Evolutionary conservation across 345 rosid species (phyloP), one percentile per base, ranked within the genome.

Genomic region (Rhodamnia argentea): DNA sequence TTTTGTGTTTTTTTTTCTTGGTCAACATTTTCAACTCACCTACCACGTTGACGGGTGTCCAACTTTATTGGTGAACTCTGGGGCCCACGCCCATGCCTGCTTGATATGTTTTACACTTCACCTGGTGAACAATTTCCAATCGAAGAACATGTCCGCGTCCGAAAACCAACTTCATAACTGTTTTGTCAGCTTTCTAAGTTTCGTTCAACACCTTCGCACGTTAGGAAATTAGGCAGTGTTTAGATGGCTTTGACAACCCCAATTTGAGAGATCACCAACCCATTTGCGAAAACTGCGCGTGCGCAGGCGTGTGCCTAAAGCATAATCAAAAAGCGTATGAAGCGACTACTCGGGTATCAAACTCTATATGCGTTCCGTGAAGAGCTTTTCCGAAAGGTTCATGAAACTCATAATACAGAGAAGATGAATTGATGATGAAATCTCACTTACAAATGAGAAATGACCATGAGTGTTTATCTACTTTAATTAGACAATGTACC

Each of bases 11-110:
- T 44, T 52, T 29, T 54, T 20, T 23, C 29, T 40, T 78, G 16
- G 86, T 85, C 88, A 82, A 83, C 83, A 52, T 75, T 87, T 60
- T 84, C 88, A 53, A 83, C 88, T 85, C 85, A 88, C 92, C 90
- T 26, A 90, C 90, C 7, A 1, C 42, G 26, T 47, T 62, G 87
- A 85, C 84, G 60, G 83, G 18, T 70, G 26, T 8, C 26, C 47
- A 70, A 10, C 81, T 70, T 37, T 37, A 18, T 70, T 70, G 47
- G 78, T 70, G 78, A 37, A 37, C 44, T 32, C 7, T 22, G 78
- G 82, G 50, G 60, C 47, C 37, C 54, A 12, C 22, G 7, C 10
- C 22, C 54, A 12, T 27, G 7, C 10, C 22, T 26, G 44, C 16
- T 29, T 11, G 53, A 64, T 85, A 42, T 50, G 47, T 18, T 37